These are phyloP conservation scores for Oenanthe javanica DNA, from an alignment of 140 eudicot species.

Conservation along the genomic window DNA sequence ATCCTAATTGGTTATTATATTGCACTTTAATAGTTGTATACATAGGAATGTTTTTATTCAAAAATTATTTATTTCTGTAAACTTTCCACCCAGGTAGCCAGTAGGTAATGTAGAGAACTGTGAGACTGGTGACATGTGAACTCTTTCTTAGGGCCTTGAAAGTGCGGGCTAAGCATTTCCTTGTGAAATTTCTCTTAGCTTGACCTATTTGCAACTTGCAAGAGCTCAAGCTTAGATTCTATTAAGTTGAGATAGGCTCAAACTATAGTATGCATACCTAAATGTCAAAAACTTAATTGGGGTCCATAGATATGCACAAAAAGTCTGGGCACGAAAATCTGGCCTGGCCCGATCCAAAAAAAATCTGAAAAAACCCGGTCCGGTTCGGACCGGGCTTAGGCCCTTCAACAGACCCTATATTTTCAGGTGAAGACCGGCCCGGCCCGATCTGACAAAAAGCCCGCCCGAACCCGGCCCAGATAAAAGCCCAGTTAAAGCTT, in stretches of 20 bases:
- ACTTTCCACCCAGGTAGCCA: neutral
- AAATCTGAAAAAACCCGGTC: too few species aligned
- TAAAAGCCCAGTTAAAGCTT: too few species aligned
- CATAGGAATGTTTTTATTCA: neutral
- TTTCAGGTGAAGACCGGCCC: too few species aligned
- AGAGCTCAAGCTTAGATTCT: neutral
- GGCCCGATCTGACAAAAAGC: too few species aligned
- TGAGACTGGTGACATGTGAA: neutral
- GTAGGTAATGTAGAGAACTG: neutral
- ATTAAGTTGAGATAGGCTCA: neutral
- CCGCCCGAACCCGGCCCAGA: too few species aligned
- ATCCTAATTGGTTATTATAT: neutral
- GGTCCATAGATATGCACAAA: too few species aligned
- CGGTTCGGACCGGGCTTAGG: too few species aligned
- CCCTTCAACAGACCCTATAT: too few species aligned
- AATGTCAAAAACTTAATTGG: neutral
- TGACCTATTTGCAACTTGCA: constrained; percentile 4
- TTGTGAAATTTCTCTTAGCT: neutral
- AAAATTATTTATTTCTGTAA: neutral
- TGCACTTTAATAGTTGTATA: neutral
- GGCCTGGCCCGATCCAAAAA: too few species aligned
- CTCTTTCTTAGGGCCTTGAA: neutral
- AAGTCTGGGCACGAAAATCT: too few species aligned
- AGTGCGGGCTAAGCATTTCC: neutral
- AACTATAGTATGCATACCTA: neutral